Base-by-base conservation (phyloP, 2,329 filamentous ascomycete genomes). In the Dactylonectria macrodidyma region DNA sequence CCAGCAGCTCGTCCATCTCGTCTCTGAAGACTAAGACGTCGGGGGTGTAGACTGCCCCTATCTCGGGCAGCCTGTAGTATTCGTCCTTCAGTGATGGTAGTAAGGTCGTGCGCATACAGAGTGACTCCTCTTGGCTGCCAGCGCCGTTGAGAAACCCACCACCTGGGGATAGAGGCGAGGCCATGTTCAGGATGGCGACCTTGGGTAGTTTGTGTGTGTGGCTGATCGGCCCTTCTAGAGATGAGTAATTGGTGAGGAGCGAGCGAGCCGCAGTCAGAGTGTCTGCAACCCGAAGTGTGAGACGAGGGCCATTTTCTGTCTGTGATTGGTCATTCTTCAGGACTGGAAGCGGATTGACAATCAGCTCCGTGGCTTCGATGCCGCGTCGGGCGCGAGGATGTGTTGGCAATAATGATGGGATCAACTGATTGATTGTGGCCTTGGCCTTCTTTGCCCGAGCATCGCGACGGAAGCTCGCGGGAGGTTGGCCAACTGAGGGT, bases 161-260 rank as follows among this genome's bases (percentile, higher is more conserved):
- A 12, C 90, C 90, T 0, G 90, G 87, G 0, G 84, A 84, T 0
- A 90, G 82, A 0, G 89, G 88, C 0, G 89, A 91, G 0, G 89
- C 89, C 89, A 91, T 91, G 76, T 90, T 91, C 3, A 92, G 81
- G 26, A 92, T 81, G 4, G 84, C 87, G 1, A 89, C 82, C 44
- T 85, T 79, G 9, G 74, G 62, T 12, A 50, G 51, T 2, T 61
- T 66, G 7, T 61, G 12, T 26, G 2, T 12, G 48, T 65, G 9
- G 46, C 5, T 2, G 19, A 10, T 50, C 10, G 9, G 11, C n/a
- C 47, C 46, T 2, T 61, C 65, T 1, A 59, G 33, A 1, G 62
- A 9, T 0, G 57, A 48, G 26, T 68, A 51, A 14, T 57, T 47
- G 2, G 58, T 16, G 5, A 75, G 26, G 11, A 76, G 71, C 7